phyloP scores from a whole-genome alignment of 2,329 filamentous ascomycete genomes.

The Dichotomopilus funicola region DNA sequence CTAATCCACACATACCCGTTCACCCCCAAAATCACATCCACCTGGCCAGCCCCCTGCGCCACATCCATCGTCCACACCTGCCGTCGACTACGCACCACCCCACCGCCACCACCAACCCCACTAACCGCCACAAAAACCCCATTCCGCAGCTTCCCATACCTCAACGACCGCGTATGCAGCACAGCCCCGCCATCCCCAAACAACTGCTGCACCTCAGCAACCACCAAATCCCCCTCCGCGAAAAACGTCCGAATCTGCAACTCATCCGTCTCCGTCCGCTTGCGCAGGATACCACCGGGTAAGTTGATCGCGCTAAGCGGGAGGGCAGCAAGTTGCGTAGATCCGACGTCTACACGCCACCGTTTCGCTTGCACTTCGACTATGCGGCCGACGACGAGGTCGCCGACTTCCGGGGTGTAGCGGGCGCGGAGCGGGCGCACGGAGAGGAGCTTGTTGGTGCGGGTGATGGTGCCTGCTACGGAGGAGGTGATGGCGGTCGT shows the following conservation, averaged over 20 bases:
- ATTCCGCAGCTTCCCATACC: conserved; percentile 93
- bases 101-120: conserved; percentile 76
- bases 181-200: conserved; percentile 79
- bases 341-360: conserved; percentile 93
- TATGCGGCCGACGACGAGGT: conserved; percentile 89
- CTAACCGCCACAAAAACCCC: conserved; percentile 79
- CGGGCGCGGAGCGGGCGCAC: conserved; percentile 84
- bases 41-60: conserved; percentile 49
- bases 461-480: conserved; percentile 81
- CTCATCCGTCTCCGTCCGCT: conserved; percentile 91
- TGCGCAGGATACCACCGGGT: conserved; percentile 84
- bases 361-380: conserved; percentile 88
- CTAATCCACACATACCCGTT: conserved; percentile 97
- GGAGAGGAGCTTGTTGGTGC: conserved; percentile 94
- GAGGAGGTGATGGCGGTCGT: conserved; percentile 74
- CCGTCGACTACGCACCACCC: conserved; percentile 74
- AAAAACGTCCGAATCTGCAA: conserved; percentile 97
- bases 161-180: conserved; percentile 82
- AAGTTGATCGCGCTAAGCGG: conserved; percentile 89
- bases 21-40: conserved; percentile 86
- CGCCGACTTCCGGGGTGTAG: conserved; percentile 93
- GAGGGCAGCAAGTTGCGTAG: conserved; percentile 75
- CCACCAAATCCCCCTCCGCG: conserved; percentile 84
- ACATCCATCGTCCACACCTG: conserved; percentile 79
- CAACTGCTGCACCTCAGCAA: conserved; percentile 89